These are phyloP conservation scores for Eimeria maxima DNA, from an alignment of 169 alveolate species.

Conservation along the genomic window DNA sequence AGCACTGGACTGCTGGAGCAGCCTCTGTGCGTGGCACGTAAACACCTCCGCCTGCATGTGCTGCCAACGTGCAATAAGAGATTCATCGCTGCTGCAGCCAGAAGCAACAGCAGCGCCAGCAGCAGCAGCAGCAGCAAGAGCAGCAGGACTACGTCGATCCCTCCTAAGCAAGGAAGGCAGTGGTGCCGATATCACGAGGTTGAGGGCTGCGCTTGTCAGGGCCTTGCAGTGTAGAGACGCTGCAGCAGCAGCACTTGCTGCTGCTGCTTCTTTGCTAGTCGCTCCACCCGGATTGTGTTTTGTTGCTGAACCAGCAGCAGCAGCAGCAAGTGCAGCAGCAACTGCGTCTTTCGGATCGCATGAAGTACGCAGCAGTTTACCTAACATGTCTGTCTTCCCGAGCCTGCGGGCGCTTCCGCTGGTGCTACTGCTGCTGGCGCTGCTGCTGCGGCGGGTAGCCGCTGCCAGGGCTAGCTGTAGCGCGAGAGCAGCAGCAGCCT, in stretches of 20 bases:
- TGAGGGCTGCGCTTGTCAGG: conserved; percentile 44
- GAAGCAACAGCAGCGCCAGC: conserved; percentile 24
- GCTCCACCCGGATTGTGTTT: neutral
- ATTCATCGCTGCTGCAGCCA: conserved; percentile 56
- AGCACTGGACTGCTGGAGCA: conserved; percentile 35
- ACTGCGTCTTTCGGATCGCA: conserved; percentile 47
- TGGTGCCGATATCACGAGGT: neutral
- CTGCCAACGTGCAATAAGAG: conserved; percentile 46
- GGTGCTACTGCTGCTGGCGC: conserved; percentile 54
- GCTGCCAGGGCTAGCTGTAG: conserved; percentile 74
- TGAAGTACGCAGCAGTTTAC: conserved; percentile 50
- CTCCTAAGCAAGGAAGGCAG: neutral
- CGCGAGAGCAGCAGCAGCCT: conserved; percentile 70
- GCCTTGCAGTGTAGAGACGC: conserved; percentile 42
- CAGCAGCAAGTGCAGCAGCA: conserved; percentile 48
- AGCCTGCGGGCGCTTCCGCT: neutral
- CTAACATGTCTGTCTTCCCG: neutral
- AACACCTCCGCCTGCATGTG: conserved; percentile 70
- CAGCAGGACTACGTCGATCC: neutral
- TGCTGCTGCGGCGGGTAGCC: conserved; percentile 54
- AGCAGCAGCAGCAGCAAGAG: conserved; percentile 14
- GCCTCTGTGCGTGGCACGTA: conserved; percentile 65
- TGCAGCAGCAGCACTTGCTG: conserved; percentile 71
- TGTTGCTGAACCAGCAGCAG: conserved; percentile 3
- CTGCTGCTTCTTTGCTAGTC: conserved; percentile 58